A percentile compares a stretch with the other conserved stretches of the same genome.
phyloP scores from a whole-genome alignment of 129 eudicot genomes.

The Flaveria brownii region DNA sequence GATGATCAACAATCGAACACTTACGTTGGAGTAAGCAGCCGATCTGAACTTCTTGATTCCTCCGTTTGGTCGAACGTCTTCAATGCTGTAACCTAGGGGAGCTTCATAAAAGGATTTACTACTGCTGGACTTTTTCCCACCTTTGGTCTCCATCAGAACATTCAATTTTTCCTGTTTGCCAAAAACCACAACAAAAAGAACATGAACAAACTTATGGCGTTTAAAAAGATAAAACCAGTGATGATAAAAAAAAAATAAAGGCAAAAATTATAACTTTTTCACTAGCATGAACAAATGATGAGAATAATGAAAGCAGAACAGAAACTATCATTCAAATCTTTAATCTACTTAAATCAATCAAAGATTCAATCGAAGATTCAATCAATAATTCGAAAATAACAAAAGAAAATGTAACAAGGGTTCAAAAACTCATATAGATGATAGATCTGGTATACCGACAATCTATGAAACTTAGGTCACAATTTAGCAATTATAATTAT shows the following conservation, averaged over 20 bases:
- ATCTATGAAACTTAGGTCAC: not conserved
- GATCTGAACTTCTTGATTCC: constrained; percentile 98
- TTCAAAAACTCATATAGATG: not conserved
- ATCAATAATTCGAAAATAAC: not conserved
- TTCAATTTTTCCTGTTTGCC: constrained; percentile 49
- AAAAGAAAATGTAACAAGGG: not conserved
- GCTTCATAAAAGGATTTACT: constrained; percentile 84
- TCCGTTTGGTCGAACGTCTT: constrained; percentile 99
- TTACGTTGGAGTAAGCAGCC: constrained; percentile 99
- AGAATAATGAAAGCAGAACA: not conserved
- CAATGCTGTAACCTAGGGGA: constrained; percentile 98
- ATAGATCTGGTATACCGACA: not conserved
- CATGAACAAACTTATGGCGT: too few relatives aligned
- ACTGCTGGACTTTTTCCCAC: constrained; percentile 98
- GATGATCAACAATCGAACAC: not conserved
- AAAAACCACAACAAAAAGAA: not conserved
- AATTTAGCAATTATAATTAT: not conserved
- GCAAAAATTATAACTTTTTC: not conserved
- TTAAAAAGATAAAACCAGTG: not conserved
- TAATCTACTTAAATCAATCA: not conserved
- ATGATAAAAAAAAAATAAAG: not conserved
- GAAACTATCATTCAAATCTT: not conserved
- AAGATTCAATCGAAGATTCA: not conserved
- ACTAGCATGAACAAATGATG: not conserved
- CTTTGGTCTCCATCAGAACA: constrained; percentile 94